These are phyloP conservation scores for Sicyos baderoa DNA, from an alignment of 306 rosid genomes.

Conservation along the genomic window DNA sequence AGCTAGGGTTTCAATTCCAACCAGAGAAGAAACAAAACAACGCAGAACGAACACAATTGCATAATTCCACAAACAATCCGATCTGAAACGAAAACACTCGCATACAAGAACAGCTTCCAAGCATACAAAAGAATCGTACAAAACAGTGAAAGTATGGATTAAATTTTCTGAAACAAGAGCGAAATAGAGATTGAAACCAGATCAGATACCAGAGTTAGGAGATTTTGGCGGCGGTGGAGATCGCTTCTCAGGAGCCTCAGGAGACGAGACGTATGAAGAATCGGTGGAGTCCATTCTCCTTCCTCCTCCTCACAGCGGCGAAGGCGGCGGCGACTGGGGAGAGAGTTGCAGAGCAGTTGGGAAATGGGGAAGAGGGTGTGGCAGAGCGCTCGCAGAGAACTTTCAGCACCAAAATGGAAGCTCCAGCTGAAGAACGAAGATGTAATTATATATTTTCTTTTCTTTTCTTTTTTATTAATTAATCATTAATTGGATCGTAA, in stretches of 20 bases:
- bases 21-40: neutral
- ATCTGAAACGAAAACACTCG: conserved; percentile 20
- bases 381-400: conserved; percentile 18
- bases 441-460: conserved; percentile 4
- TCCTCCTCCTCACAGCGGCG: conserved; percentile 21
- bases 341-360: conserved; percentile 12
- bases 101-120: neutral
- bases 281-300: conserved; percentile 81
- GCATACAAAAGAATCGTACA: neutral
- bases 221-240: conserved; percentile 70
- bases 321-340: conserved; percentile 19
- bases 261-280: conserved; percentile 82
- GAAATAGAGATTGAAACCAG: conserved; percentile 36
- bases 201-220: conserved; percentile 68
- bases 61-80: conserved; percentile 9
- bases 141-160: conserved; percentile 16
- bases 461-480: neutral
- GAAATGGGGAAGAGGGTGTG: neutral
- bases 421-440: conserved; percentile 14
- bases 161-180: neutral
- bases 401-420: conserved; percentile 18
- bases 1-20: conserved; percentile 10
- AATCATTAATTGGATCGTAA: neutral
- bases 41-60: neutral
- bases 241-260: conserved; percentile 71